Evolutionary conservation across 1,139 yeast species (phyloP).

Genomic region (Eremothecium coryli): DNA sequence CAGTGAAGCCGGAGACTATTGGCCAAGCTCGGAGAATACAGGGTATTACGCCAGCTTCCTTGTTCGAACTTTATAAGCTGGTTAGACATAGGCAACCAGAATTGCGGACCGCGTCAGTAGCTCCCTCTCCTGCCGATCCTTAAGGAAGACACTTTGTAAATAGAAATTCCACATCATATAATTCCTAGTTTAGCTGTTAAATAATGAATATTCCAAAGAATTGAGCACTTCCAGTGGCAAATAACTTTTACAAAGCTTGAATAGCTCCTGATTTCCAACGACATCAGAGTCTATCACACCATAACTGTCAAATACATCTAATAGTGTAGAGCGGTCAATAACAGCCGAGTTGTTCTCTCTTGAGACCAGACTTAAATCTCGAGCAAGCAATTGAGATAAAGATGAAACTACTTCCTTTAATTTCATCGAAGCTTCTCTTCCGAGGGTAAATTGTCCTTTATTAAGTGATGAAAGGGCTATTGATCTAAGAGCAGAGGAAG

Average conservation of each 20-base stretch:
- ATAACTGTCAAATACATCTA: not conserved
- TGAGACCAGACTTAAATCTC: not conserved
- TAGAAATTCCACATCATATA: too few species aligned
- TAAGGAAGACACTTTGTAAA: too few species aligned
- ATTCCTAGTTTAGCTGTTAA: too few species aligned
- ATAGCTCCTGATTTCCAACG: slow-evolving; percentile 18
- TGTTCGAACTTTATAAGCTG: slow-evolving; percentile 52
- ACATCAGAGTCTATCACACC: slow-evolving; percentile 7
- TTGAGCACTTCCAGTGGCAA: slow-evolving; percentile 22
- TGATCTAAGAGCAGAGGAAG: not conserved
- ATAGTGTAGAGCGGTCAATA: not conserved
- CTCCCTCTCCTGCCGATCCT: too few species aligned
- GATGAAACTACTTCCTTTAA: not conserved
- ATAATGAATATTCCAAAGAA: slow-evolving; percentile 19
- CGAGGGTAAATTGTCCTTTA: not conserved
- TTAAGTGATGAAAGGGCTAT: not conserved
- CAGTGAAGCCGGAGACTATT: slow-evolving; percentile 74
- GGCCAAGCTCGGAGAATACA: slow-evolving; percentile 94
- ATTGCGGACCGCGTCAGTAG: slow-evolving; percentile 1
- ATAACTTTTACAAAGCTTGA: slow-evolving; percentile 20
- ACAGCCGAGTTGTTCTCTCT: slow-evolving; percentile 1
- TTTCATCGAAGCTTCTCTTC: not conserved
- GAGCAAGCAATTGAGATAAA: not conserved
- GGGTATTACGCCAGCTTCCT: slow-evolving; percentile 85
- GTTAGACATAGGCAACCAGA: slow-evolving; percentile 16